Evolutionary conservation across 2,329 filamentous ascomycete species (phyloP), one percentile per base, ranked within the genome.

Genomic region (Phyllosticta citriasiana): DNA sequence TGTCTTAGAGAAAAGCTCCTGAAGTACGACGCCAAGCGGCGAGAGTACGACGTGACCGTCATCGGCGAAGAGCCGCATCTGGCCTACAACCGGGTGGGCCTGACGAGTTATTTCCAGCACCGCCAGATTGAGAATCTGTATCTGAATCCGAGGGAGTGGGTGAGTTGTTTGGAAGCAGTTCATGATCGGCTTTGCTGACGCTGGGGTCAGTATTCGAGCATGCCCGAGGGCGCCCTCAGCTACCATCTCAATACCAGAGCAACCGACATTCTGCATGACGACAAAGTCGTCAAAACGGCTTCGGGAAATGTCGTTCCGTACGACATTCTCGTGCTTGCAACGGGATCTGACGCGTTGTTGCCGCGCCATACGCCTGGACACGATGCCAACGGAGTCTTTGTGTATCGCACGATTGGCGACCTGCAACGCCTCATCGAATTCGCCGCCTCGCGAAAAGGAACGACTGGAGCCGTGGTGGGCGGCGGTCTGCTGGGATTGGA

Each of bases 81-180:
- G 59, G 91, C 91, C 22, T 96, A 96, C 73, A 96, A 96, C 72
- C 86, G 92, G 62, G 91, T 96, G 30, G 91, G 91, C 3, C 79
- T 96, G 57, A 95, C 91, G 2, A 89, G 86, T 63, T 96, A 92
- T 78, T 96, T 96, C 71, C 86, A 90, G 67, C 90, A 96, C 74
- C 83, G 91, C 58, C 83, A 88, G 67, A 87, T 94, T 51, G 89
- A 96, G 74, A 89, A 91, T 66, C 74, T 96, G n/a, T 96, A 95
- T 70, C 79, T 96, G 33, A 95, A 96, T 67, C 88, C 90, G 0
- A 79, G 83, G 67, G 86, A 90, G 80, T 96, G 91, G 89, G 88
- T 89, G 74, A 60, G 78, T 68, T 35, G 8, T 8, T 53, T 8
- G n/a, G 14, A 1, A 27, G 27, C 60, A 47, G 7, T n/a, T 25